Conservation (phyloP, 257 asterid genomes). For the Euphrasia confusa region DNA sequence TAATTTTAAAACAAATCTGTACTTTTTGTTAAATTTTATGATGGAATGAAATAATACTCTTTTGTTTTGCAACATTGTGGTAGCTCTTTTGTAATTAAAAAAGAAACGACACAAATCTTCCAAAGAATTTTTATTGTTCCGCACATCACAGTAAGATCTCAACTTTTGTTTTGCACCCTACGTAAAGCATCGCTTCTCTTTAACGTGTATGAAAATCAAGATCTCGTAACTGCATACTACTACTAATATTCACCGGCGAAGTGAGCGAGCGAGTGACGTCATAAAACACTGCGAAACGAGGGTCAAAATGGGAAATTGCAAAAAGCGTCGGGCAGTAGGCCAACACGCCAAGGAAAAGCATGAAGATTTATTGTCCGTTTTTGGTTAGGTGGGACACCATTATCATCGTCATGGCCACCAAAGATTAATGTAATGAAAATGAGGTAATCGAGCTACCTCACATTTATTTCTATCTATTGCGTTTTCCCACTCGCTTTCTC, state of each 20-base stretch:
- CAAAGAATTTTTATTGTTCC: too few relatives aligned
- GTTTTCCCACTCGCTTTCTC: conserved; percentile 35
- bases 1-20: too few relatives aligned
- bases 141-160: too few relatives aligned
- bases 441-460: conserved; percentile 21
- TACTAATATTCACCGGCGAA: too few relatives aligned
- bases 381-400: conserved; percentile 33
- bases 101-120: too few relatives aligned
- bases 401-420: conserved; percentile 18
- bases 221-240: too few relatives aligned
- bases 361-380: conserved; percentile 28
- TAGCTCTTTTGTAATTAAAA: too few relatives aligned
- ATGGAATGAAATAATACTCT: too few relatives aligned
- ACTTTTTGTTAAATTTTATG: too few relatives aligned
- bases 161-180: background rate
- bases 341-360: conserved; percentile 32
- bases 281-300: background rate
- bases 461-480: conserved; percentile 28
- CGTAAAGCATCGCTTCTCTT: background rate
- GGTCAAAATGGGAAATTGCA: conserved; percentile 28
- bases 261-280: too few relatives aligned
- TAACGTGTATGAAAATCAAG: background rate
- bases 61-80: too few relatives aligned
- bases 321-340: conserved; percentile 22
- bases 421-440: conserved; percentile 6